These are phyloP conservation scores for Aspergillus sclerotiicarbonarius DNA, from an alignment of 495 filamentous ascomycete species.

Conservation along the genomic window DNA sequence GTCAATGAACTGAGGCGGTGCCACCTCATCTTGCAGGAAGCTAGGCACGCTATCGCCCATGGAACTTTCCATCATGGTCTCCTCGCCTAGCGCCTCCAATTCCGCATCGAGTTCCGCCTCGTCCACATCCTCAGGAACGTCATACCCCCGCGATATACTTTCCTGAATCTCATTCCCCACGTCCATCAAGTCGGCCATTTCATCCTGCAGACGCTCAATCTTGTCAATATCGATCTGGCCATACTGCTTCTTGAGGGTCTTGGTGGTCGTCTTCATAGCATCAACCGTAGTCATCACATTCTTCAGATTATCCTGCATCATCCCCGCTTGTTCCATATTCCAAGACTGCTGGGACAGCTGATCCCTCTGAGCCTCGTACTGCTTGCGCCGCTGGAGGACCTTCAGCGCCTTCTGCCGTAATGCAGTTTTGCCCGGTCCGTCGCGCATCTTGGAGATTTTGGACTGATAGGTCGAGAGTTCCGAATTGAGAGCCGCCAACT, in stretches of 20 bases:
- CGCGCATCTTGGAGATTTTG: conserved; percentile 89
- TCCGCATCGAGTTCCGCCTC: conserved; percentile 97
- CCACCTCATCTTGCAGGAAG: conserved; percentile 81
- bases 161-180: conserved; percentile 99
- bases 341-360: conserved; percentile 93
- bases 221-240: conserved; percentile 96
- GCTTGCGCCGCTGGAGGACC: conserved; percentile 90
- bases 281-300: conserved; percentile 99
- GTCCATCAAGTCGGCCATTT: conserved; percentile 98
- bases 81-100: conserved; percentile 88
- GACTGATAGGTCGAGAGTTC: conserved; percentile 87
- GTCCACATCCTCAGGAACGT: conserved; percentile 96
- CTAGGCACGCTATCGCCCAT: conserved; percentile 68
- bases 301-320: conserved; percentile 99
- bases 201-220: conserved; percentile 97
- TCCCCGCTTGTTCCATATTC: conserved; percentile 99
- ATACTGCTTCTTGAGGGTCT: conserved; percentile 90
- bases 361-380: conserved; percentile 92
- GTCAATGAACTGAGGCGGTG: conserved; percentile 84
- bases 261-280: conserved; percentile 94
- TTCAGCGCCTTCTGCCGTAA: conserved; percentile 94
- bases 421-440: conserved; percentile 90
- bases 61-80: conserved; percentile 70
- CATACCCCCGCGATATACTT: conserved; percentile 88
- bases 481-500: conserved; percentile 85